Evolutionary conservation across 495 filamentous ascomycete genomes (phyloP).

Genomic region (Penicillium nucicola): DNA sequence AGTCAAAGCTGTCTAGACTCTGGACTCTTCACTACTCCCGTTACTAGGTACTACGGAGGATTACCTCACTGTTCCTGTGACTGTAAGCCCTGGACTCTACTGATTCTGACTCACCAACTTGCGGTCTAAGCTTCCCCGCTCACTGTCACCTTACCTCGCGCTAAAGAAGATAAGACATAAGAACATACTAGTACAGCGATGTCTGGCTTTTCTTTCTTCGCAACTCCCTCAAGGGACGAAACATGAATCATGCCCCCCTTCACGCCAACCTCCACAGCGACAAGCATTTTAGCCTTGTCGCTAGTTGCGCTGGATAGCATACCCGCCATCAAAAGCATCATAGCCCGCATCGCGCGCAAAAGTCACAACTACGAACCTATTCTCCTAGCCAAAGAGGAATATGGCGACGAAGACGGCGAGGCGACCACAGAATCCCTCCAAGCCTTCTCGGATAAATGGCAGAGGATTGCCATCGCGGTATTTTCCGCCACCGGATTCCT

Average conservation of each 20-base stretch:
- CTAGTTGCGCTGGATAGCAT: conserved; percentile 20
- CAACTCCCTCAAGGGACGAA: background rate
- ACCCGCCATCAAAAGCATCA: conserved; percentile 22
- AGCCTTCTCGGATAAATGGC: conserved; percentile 30
- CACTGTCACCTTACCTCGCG: background rate
- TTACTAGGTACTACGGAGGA: too few species aligned
- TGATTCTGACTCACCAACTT: background rate
- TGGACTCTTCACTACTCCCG: too few species aligned
- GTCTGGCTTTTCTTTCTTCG: background rate
- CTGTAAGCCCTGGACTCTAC: background rate
- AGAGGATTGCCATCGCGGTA: conserved; percentile 16
- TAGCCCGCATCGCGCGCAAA: conserved; percentile 14
- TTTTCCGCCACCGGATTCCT: conserved; percentile 17
- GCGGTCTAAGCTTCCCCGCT: background rate
- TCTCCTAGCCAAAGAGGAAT: conserved; percentile 16
- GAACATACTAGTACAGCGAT: background rate
- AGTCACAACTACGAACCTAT: conserved; percentile 17
- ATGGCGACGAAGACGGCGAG: conserved; percentile 32
- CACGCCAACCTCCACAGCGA: conserved; percentile 11
- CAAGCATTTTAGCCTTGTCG: conserved; percentile 24
- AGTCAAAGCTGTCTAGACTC: too few species aligned
- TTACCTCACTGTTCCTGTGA: too few species aligned
- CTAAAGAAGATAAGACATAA: background rate
- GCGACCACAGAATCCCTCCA: conserved; percentile 27
- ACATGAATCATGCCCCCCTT: conserved; percentile 25